These are phyloP conservation scores for Rhynchosporium secalis DNA, from an alignment of 2,329 filamentous ascomycete genomes.

Conservation along the genomic window DNA sequence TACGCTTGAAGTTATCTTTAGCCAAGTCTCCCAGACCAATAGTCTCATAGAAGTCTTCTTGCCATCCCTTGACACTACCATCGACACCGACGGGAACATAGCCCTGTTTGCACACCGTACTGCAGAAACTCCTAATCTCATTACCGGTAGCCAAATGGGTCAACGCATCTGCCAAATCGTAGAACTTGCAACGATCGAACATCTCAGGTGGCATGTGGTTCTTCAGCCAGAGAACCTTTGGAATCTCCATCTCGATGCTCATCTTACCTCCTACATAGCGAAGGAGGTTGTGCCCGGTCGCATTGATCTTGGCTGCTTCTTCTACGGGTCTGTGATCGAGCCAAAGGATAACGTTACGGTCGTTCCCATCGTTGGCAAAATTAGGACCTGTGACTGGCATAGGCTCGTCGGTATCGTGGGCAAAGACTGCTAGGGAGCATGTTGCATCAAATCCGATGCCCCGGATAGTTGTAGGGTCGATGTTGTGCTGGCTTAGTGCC, in stretches of 20 bases:
- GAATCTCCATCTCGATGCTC: constrained; percentile 99
- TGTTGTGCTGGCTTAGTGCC: constrained; percentile 77
- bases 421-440: constrained; percentile 94
- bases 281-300: constrained; percentile 86
- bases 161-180: constrained; percentile 88
- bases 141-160: constrained; percentile 92
- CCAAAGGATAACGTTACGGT: constrained; percentile 96
- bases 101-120: constrained; percentile 95
- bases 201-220: constrained; percentile 93
- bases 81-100: constrained; percentile 97
- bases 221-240: constrained; percentile 97
- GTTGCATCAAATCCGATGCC: constrained; percentile 98
- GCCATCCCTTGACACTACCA: constrained; percentile 96
- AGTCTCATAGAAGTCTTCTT: constrained; percentile 84
- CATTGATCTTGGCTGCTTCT: constrained; percentile 92
- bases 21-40: constrained; percentile 86
- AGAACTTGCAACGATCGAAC: constrained; percentile 94
- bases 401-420: constrained; percentile 84
- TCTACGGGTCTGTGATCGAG: constrained; percentile 90
- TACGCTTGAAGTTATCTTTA: constrained; percentile 84
- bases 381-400: constrained; percentile 85
- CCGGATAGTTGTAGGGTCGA: constrained; percentile 73
- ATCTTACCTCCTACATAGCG: constrained; percentile 97
- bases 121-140: constrained; percentile 92
- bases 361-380: constrained; percentile 77